Evolutionary conservation across 768 basidiomycete genomes (phyloP).

Genomic region (Mycena vitilis): DNA sequence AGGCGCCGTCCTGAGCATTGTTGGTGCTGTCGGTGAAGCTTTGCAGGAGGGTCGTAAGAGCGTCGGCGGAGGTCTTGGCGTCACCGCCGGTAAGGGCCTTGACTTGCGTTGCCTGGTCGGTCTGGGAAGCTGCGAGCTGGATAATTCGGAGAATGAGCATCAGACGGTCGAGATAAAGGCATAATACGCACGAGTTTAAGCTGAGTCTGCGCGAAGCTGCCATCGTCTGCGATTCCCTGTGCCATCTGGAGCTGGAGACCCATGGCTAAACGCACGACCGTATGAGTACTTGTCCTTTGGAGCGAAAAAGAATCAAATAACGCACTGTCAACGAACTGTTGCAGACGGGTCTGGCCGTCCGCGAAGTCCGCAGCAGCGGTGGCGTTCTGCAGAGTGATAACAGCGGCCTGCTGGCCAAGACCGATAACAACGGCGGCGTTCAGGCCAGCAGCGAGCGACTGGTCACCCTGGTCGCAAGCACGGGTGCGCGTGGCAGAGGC

Average conservation of each 20-base stretch:
- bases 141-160: not conserved
- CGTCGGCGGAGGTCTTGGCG: constrained; percentile 16
- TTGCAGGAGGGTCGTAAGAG: constrained; percentile 7
- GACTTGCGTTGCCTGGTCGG: not conserved
- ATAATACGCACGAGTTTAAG: constrained; percentile 25
- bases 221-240: constrained; percentile 30
- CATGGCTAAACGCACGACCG: not conserved
- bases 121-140: constrained; percentile 22
- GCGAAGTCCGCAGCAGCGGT: constrained; percentile 20
- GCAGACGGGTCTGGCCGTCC: constrained; percentile 17
- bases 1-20: constrained; percentile 30
- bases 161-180: not conserved
- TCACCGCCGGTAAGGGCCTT: constrained; percentile 17
- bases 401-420: constrained; percentile 29
- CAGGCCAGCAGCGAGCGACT: constrained; percentile 33
- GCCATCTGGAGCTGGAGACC: constrained; percentile 34
- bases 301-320: not conserved
- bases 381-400: constrained; percentile 24
- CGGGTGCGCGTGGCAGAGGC: constrained; percentile 27
- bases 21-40: constrained; percentile 26
- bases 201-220: constrained; percentile 33
- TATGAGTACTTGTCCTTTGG: not conserved
- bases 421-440: constrained; percentile 19
- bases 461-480: constrained; percentile 34
- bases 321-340: constrained; percentile 27